Base-by-base conservation (phyloP, 768 basidiomycete species). In the Amanita fuliginea region DNA sequence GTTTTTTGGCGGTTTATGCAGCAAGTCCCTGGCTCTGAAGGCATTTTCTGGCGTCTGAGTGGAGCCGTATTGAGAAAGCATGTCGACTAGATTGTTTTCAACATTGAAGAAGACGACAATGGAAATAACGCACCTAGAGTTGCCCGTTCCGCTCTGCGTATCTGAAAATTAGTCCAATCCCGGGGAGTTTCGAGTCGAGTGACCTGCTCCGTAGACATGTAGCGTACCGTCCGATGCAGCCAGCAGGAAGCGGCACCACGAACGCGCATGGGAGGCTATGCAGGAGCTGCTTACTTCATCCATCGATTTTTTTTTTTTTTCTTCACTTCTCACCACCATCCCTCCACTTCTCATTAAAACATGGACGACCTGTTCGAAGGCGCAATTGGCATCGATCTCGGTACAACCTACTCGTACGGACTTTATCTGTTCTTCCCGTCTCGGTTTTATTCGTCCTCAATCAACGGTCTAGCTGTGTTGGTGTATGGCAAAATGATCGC, bases 401-500 rank as follows among this genome's bases (percentile, higher is more conserved):
- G 94, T 60, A 96, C 94, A 55, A 98, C 94, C 58, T 98, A 97
- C 81, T 90, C 89, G 86, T 90, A 64, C 58, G 83, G 67, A 13
- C 30, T 11, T 50, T 26, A 22, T 37, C 56, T 21, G 26, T 53
- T 51, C 44, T 54, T 62, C 28, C 14, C 7, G 24, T 35, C 32
- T 42, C n/a, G n/a, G n/a, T 32, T 9, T 36, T 40, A 28, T 35
- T 45, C 35, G 44, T 49, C 16, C 37, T 41, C 22, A 30, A 53
- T 60, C 60, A 59, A 48, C 55, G 59, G 46, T 60, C 33, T 59
- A 95, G 92, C 42, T 98, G 94, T 67, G 95, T 97, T 60, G 95
- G 92, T 75, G 93, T 98, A 63, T 97, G 94, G 94, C 91, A 95
- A 79, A 93, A 96, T 70, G 95, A 98, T 80, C 92, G 95, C 62